A percentile compares a stretch with the other conserved stretches of the same genome.
Conservation (phyloP, 129 eudicot genomes). For the Tagetes patula region DNA sequence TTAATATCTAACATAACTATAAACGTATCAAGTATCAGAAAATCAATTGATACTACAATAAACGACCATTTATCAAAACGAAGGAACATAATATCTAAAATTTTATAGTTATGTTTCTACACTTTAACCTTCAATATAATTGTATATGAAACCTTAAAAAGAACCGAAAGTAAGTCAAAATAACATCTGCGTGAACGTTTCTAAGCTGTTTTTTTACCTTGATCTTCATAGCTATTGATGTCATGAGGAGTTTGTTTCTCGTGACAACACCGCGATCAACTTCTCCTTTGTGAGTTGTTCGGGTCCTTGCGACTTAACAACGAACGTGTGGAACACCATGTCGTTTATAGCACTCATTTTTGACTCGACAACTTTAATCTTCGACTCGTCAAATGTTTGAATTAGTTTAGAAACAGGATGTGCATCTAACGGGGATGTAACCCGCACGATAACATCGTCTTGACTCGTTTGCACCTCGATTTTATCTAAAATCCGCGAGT, state of each 20-base stretch:
- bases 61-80: constrained; percentile 14
- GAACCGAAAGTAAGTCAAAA: neutral
- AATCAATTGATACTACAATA: neutral
- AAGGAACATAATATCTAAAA: constrained; percentile 21
- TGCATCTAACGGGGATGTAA: constrained; percentile 55
- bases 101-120: constrained; percentile 7
- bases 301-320: constrained; percentile 60
- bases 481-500: constrained; percentile 23
- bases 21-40: no score
- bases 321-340: constrained; percentile 67
- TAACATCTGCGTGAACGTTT: constrained; percentile 8
- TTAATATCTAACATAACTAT: no score
- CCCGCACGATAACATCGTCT: constrained; percentile 58
- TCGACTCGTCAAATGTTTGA: constrained; percentile 58
- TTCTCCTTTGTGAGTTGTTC: constrained; percentile 71
- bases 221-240: neutral
- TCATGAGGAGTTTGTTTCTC: constrained; percentile 41
- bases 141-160: constrained; percentile 22
- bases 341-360: constrained; percentile 58
- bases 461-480: constrained; percentile 54
- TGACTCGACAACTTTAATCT: constrained; percentile 56
- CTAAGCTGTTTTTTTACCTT: constrained; percentile 19
- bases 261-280: constrained; percentile 53
- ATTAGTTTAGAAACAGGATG: constrained; percentile 74
- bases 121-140: neutral